Percentiles rank a stretch among this genome's conserved stretches.
Evolutionary conservation across 306 rosid genomes (phyloP).

Genomic region (Malus orientalis): DNA sequence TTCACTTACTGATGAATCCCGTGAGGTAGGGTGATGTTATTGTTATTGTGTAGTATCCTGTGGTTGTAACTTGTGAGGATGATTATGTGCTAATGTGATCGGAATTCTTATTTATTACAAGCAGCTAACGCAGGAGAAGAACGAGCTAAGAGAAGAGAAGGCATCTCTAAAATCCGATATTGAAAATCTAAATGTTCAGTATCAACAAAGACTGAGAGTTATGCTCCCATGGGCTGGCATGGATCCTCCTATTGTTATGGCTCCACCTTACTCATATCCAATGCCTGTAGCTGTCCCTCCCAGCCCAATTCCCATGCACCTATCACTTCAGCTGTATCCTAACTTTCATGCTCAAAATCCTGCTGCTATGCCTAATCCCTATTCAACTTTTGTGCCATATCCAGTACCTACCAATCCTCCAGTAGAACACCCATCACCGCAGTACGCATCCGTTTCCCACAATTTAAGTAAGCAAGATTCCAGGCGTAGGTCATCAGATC

Average conservation of each 20-base stretch:
- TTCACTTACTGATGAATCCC: constrained; percentile 69
- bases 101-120: constrained; percentile 14
- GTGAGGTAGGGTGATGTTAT: constrained; percentile 56
- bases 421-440: constrained; percentile 42
- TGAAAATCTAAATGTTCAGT: constrained; percentile 61
- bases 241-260: constrained; percentile 68
- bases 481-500: constrained; percentile 44
- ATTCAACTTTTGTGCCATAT: constrained; percentile 60
- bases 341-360: constrained; percentile 64
- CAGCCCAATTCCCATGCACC: constrained; percentile 67
- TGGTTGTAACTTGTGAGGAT: constrained; percentile 10
- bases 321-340: constrained; percentile 64
- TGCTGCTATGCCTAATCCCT: constrained; percentile 48
- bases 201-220: constrained; percentile 68
- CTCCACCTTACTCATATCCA: constrained; percentile 68
- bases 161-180: constrained; percentile 58
- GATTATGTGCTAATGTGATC: constrained; percentile 10
- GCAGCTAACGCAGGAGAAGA: constrained; percentile 82
- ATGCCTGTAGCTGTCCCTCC: constrained; percentile 63
- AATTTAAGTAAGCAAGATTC: constrained; percentile 47
- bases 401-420: constrained; percentile 49
- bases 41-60: neutral
- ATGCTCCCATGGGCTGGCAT: constrained; percentile 75
- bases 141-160: constrained; percentile 91
- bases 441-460: constrained; percentile 41